Percentiles rank a stretch among this genome's conserved stretches.
Evolutionary conservation across 164 flowering plant genomes (phyloP).

Genomic region (Liquidambar formosana): DNA sequence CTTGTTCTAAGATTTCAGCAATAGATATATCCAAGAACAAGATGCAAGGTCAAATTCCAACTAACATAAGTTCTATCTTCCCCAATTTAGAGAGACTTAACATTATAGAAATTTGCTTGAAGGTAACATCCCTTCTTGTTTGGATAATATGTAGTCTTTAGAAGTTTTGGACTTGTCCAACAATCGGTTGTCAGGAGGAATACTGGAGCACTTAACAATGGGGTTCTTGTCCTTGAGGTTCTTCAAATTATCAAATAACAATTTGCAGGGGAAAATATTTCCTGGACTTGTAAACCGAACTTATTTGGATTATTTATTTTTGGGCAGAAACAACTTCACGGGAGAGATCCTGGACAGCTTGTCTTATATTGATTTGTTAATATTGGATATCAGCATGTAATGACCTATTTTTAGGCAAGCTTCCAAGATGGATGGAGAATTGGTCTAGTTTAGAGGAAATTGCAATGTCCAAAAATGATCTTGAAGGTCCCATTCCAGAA

Average conservation of each 20-base stretch:
- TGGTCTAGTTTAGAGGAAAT: not conserved
- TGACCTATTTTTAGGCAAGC: not conserved
- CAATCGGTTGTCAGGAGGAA: constrained; percentile 3
- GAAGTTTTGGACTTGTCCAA: not conserved
- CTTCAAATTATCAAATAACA: constrained; percentile 5
- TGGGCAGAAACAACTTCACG: constrained; percentile 4
- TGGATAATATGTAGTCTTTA: constrained; percentile 5
- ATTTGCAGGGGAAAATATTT: constrained; percentile 8
- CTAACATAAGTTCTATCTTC: not conserved
- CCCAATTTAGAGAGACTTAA: not conserved
- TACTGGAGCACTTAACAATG: not conserved
- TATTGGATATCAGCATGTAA: not conserved
- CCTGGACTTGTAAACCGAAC: constrained; percentile 2
- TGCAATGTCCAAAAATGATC: not conserved
- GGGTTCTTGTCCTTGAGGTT: not conserved
- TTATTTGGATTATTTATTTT: not conserved
- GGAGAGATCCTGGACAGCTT: constrained; percentile 2
- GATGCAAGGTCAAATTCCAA: constrained; percentile 3
- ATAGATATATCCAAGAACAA: constrained; percentile 6
- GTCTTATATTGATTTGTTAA: not conserved
- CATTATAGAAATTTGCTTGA: constrained; percentile 4
- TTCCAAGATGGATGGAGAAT: constrained; percentile 5
- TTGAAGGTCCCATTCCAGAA: not conserved
- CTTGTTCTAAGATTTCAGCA: not conserved
- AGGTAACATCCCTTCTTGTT: constrained; percentile 9